Conservation (phyloP, 371 early-diverging fungal species). For the Mucor lusitanicus region DNA sequence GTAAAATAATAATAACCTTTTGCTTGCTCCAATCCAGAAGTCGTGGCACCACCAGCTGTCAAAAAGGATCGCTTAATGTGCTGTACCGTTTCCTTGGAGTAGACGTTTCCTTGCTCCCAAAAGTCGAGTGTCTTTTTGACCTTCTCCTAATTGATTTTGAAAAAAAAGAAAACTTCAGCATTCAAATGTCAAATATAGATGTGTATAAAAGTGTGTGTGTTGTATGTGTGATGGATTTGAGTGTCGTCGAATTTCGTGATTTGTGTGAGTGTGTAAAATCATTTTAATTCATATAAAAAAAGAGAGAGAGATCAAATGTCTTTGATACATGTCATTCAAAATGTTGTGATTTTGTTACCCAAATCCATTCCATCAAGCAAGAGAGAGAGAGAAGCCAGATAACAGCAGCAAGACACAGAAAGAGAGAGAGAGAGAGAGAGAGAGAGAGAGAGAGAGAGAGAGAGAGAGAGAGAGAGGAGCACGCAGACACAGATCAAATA, state of each 20-base stretch:
- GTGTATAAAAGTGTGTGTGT: not conserved
- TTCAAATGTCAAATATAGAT: not conserved
- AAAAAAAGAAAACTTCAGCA: not conserved
- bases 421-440: not conserved
- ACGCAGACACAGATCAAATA: not conserved
- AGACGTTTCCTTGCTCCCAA: conserved; percentile 52
- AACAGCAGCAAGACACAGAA: not conserved
- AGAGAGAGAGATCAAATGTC: not conserved
- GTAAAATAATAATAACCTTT: conserved; percentile 28
- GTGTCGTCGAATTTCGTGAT: no score
- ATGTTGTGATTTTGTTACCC: not conserved
- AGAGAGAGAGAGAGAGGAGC: not conserved
- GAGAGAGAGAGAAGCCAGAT: not conserved
- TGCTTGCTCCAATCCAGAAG: conserved; percentile 6
- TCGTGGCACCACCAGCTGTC: conserved; percentile 12
- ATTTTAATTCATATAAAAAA: not conserved
- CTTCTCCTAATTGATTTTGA: conserved; percentile 43
- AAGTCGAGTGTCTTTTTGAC: conserved; percentile 57
- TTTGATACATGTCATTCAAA: no score
- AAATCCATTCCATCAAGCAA: not conserved
- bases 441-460: not conserved
- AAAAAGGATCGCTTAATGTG: conserved; percentile 41
- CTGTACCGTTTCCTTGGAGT: conserved; percentile 43
- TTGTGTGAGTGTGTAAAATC: not conserved
- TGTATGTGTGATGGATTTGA: not conserved